A percentile compares a stretch with the other conserved stretches of the same genome.
Evolutionary conservation across 2,329 filamentous ascomycete genomes (phyloP).

Genomic region (Didymella arachidicola): DNA sequence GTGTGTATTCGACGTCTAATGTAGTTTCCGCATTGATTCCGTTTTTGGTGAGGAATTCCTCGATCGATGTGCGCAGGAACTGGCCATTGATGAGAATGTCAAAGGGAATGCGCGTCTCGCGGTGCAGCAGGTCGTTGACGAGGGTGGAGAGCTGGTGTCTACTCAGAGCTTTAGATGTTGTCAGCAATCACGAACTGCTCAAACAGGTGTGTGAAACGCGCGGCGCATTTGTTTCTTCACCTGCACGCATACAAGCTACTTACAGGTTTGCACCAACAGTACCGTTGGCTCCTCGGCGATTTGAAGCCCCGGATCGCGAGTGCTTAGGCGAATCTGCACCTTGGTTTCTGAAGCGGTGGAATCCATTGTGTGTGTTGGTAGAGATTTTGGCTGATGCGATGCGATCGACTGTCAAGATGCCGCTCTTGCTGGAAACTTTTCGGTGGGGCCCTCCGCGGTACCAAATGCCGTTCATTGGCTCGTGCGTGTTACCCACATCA

Average conservation of each 20-base stretch:
- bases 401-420: conserved; percentile 1
- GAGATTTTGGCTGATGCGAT: conserved; percentile 17
- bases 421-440: conserved; percentile 33
- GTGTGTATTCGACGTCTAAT: conserved; percentile 89
- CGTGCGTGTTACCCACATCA: conserved; percentile 16
- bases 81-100: conserved; percentile 96
- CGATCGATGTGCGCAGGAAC: conserved; percentile 86
- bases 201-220: neutral
- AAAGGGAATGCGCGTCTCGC: conserved; percentile 74
- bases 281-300: conserved; percentile 44
- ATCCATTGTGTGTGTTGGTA: conserved; percentile 35
- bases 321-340: conserved; percentile 48
- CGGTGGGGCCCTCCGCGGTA: conserved; percentile 6
- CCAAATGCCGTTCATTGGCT: neutral
- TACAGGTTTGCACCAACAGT: conserved; percentile 46
- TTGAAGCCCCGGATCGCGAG: conserved; percentile 44
- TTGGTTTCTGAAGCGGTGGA: conserved; percentile 38
- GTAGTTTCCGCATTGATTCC: conserved; percentile 90
- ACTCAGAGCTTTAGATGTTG: conserved; percentile 33
- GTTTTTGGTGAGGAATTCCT: conserved; percentile 85
- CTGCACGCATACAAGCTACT: conserved; percentile 19
- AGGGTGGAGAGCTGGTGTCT: conserved; percentile 63
- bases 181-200: conserved; percentile 15
- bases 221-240: neutral
- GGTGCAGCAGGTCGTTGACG: conserved; percentile 67